These are phyloP conservation scores for Diaporthe batatas DNA, from an alignment of 2,329 filamentous ascomycete genomes.

Conservation along the genomic window DNA sequence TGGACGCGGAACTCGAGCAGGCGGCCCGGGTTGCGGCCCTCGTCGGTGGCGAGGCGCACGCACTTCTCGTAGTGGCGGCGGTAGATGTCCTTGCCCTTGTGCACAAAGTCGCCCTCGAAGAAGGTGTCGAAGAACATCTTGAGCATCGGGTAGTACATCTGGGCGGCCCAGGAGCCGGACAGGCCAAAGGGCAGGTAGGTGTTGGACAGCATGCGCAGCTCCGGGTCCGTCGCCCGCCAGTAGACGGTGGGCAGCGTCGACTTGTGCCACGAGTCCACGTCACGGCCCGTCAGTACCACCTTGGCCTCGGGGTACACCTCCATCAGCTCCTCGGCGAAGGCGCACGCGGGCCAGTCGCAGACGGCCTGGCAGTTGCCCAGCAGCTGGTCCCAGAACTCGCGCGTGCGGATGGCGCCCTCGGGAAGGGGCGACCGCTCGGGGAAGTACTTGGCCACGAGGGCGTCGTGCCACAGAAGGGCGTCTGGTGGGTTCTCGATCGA, in stretches of 20 bases:
- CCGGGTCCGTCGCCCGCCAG: constrained; percentile 75
- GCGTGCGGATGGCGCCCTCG: constrained; percentile 52
- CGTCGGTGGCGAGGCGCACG: constrained; percentile 53
- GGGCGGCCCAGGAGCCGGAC: constrained; percentile 73
- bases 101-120: constrained; percentile 76
- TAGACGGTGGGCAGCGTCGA: constrained; percentile 77
- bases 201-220: constrained; percentile 53
- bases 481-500: constrained; percentile 77
- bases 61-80: constrained; percentile 46
- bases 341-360: constrained; percentile 76
- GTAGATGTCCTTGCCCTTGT: constrained; percentile 74
- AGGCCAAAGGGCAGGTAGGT: constrained; percentile 58
- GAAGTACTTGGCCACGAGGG: constrained; percentile 66
- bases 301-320: constrained; percentile 80
- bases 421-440: constrained; percentile 68
- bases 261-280: constrained; percentile 73
- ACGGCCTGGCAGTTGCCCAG: constrained; percentile 76
- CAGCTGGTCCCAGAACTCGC: constrained; percentile 78
- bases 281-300: constrained; percentile 75
- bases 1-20: constrained; percentile 43
- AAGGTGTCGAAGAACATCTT: constrained; percentile 77
- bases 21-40: constrained; percentile 52
- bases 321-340: constrained; percentile 78
- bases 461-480: constrained; percentile 78
- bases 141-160: constrained; percentile 79